Conservation (phyloP, 495 filamentous ascomycete genomes). For the Trichoderma parareesei region DNA sequence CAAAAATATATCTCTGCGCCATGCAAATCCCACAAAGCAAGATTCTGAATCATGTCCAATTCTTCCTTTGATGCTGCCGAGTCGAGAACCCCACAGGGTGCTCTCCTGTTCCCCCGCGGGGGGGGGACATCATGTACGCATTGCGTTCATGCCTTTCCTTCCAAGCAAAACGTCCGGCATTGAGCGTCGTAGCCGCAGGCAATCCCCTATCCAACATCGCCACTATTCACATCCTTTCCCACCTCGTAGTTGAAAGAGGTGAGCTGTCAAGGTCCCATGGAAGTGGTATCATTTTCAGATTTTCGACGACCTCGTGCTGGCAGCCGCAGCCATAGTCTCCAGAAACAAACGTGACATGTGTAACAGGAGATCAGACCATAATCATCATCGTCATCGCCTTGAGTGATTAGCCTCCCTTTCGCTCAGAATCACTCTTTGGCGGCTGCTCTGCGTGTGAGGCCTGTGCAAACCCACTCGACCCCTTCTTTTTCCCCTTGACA, state of each 20-base stretch:
- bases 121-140: not conserved
- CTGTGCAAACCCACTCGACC: conserved; percentile 23
- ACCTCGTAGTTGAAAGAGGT: not conserved
- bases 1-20: not conserved
- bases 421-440: conserved; percentile 43
- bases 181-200: not conserved
- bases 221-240: not conserved
- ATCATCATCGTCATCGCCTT: not conserved
- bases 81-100: not conserved
- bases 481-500: conserved; percentile 40
- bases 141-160: not conserved
- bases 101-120: not conserved
- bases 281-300: not conserved
- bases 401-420: conserved; percentile 41
- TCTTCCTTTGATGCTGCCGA: not conserved
- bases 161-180: not conserved
- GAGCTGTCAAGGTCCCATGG: not conserved
- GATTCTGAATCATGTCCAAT: conserved; percentile 2
- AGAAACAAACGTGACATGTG: not conserved
- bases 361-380: not conserved
- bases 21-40: not conserved
- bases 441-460: conserved; percentile 36
- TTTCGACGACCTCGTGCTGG: not conserved
- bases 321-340: not conserved
- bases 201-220: conserved; percentile 2